Evolutionary conservation across 352 stramenopile genomes (phyloP), one percentile per base, ranked within the genome.

Genomic region (Pythium diclinum): DNA sequence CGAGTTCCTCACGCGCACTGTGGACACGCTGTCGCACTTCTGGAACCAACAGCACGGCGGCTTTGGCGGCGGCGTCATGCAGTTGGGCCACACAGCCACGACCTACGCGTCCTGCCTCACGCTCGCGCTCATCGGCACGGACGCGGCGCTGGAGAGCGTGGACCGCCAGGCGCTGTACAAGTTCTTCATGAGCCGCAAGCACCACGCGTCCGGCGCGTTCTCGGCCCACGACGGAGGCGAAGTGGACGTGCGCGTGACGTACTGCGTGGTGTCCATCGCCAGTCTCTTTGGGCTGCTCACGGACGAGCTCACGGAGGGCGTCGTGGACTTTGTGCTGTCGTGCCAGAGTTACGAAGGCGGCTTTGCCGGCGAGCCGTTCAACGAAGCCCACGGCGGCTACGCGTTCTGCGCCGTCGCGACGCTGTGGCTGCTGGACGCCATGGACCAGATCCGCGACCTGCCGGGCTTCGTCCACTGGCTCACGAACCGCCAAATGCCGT

Each of bases 311-410:
- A 85, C 78, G 21, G 60, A 67, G 30, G 81, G 86, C n/a, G 87
- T 95, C 3, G 80, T 84, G 3, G 79, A 96, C 38, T 96, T 85
- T 65, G 73, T 97, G 3, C 56, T 88, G 17, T 82, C 76, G 3
- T 99, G 96, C 68, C 97, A 99, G 81, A 99, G 95, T 8, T 99
- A 98, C 72, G 97, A 99, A 76, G 97, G 98, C 16, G 97, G 98
- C 14, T 98, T 98, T 72, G 93, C 89, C 16, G 91, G 88, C 16
- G 89, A 97, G 59, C 88, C 89, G 21, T 78, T 78, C 60, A 96
- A 97, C 59, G 97, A 99, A 74, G 96, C 97, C n/a, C 98, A 99
- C 71, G 97, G 97, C 16, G 98, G 97, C 49, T 99, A 99, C 76
- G 94, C 92, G 7, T 99, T 98, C 82, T 99, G 97, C 73, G 93